phyloP scores from a whole-genome alignment of 2,329 filamentous ascomycete genomes.

The Cadophora luteo-olivacea region DNA sequence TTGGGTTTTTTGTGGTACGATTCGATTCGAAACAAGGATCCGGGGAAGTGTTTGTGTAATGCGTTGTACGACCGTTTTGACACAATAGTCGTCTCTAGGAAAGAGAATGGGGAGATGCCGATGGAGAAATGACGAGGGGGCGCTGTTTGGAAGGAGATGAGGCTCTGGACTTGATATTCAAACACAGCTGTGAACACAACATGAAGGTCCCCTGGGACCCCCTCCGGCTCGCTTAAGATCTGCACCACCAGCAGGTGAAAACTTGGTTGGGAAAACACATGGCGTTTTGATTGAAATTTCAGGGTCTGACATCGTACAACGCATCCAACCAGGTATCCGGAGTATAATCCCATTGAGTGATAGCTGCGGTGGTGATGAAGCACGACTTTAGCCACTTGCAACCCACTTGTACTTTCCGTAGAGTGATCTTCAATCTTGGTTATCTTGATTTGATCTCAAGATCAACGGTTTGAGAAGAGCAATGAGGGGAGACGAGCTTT shows the following conservation, averaged over 20 bases:
- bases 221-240: neutral
- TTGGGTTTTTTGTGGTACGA: neutral
- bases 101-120: neutral
- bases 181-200: constrained; percentile 1
- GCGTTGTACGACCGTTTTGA: neutral
- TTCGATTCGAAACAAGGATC: neutral
- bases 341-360: neutral
- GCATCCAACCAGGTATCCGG: neutral
- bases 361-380: neutral
- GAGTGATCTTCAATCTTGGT: neutral
- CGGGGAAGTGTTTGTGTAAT: neutral
- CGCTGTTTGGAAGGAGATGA: neutral
- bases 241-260: neutral
- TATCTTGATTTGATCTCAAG: neutral
- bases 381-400: neutral
- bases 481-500: neutral
- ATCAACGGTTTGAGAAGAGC: neutral
- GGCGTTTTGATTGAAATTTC: constrained; percentile 6
- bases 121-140: neutral
- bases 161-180: constrained; percentile 1
- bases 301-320: neutral
- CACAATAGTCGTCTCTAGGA: neutral
- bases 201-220: neutral
- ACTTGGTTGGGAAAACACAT: constrained; percentile 3
- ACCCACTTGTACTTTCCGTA: neutral